Conservation (phyloP, 2,329 filamentous ascomycete genomes). For the Shiraia bambusicola region DNA sequence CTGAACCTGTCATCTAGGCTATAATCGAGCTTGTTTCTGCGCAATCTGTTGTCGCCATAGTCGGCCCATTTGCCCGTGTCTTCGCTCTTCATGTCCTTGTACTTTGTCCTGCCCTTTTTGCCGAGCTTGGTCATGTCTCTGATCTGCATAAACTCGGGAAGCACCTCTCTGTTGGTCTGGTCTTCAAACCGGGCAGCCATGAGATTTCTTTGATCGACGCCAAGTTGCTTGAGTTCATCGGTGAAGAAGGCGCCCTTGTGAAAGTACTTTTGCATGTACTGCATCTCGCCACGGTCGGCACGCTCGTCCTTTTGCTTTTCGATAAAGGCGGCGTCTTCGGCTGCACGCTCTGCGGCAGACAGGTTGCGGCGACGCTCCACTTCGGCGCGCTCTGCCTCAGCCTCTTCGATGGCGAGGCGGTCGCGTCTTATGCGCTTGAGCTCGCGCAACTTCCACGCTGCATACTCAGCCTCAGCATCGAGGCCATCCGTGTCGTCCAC, state of each 20-base stretch:
- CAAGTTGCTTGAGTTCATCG: conserved; percentile 73
- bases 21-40: conserved; percentile 44
- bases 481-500: conserved; percentile 87
- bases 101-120: conserved; percentile 86
- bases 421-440: conserved; percentile 85
- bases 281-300: conserved; percentile 75
- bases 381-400: conserved; percentile 84
- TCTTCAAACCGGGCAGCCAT: conserved; percentile 89
- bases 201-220: conserved; percentile 76
- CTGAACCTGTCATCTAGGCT: conserved; percentile 67
- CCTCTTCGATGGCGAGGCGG: conserved; percentile 77
- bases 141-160: conserved; percentile 90
- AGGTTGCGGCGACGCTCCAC: conserved; percentile 85
- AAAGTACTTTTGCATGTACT: conserved; percentile 93
- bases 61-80: conserved; percentile 88
- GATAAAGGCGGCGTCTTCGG: conserved; percentile 79
- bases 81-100: conserved; percentile 82
- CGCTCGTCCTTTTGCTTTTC: conserved; percentile 75
- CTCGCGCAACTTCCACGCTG: conserved; percentile 92
- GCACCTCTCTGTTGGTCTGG: conserved; percentile 73
- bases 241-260: conserved; percentile 97
- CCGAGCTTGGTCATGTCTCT: conserved; percentile 92
- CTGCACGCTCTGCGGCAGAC: conserved; percentile 79
- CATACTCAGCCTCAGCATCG: conserved; percentile 84
- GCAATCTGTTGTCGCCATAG: conserved; percentile 53